Base-by-base conservation (phyloP, 306 rosid genomes). In the Vigna angularis region DNA sequence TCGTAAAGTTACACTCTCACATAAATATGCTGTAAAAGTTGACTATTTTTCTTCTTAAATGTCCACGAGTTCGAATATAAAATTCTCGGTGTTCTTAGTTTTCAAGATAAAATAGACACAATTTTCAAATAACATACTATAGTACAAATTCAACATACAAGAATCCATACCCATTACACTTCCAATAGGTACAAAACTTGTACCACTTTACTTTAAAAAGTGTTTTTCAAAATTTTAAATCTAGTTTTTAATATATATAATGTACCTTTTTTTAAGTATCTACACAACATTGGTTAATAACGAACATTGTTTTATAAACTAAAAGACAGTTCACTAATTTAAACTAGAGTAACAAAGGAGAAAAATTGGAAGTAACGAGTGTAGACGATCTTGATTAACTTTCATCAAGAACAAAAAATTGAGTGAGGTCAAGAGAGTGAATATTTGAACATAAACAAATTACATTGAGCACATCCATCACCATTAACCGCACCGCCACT, bases 341-440 rank as follows among this genome's bases (percentile, higher is more conserved):
- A 47, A 68, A 78, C 62, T 78, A 11, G 28, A 62, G 69, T 13
- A 40, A 63, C 10, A 67, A 32, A 22, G 30, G n/a, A 61, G 75
- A 77, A 72, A 28, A 72, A 16, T 48, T 63, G 47, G 28, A 50
- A 72, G 68, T 72, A 56, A 34, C 59, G 64, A 40, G 68, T 32
- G 49, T 65, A 18, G 75, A 77, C 24, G 56, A 75, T 77, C 58
- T 72, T 18, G 8, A 72, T 72, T 47, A 75, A 61, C 50, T 66
- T 77, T 56, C 75, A 36, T 56, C 66, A 77, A 65, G 61, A 82
- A 70, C 18, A 64, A 82, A 62, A 56, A 14, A 77, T 32, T 16
- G 36, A 59, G 64, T n/a, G n/a, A 20, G 61, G 75, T 56, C 75
- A 56, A 6, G 13, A 70, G 36, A 12, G 70, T 36, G 61, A 44